Evolutionary conservation across 139 green algal species (phyloP).

Genomic region (Asterochloris erici): DNA sequence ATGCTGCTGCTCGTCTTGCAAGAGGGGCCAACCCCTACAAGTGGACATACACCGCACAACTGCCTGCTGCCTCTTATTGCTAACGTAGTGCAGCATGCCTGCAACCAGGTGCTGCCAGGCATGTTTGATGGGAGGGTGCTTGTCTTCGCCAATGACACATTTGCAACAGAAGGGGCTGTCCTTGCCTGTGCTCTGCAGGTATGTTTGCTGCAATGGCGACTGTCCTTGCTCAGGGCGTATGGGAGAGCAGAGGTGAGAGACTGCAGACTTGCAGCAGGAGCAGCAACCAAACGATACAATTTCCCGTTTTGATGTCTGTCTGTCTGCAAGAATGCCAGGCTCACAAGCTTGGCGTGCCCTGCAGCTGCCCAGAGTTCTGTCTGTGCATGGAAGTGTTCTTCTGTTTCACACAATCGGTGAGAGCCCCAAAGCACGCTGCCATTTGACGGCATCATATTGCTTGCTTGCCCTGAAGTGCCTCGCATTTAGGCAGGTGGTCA

Average conservation of each 20-base stretch:
- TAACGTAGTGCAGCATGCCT: too few species aligned
- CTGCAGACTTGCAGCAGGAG: too few species aligned
- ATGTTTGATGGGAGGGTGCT: neutral
- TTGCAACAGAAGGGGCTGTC: neutral
- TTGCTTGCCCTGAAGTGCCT: too few species aligned
- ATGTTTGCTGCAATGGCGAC: conserved; percentile 74
- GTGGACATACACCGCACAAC: too few species aligned
- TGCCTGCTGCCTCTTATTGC: too few species aligned
- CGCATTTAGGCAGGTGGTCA: too few species aligned
- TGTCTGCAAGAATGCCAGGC: too few species aligned
- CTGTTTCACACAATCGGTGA: conserved; percentile 49
- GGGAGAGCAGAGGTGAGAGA: conserved; percentile 36
- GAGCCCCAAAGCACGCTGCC: too few species aligned
- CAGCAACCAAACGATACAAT: too few species aligned
- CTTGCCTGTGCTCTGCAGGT: conserved; percentile 20
- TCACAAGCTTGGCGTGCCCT: too few species aligned
- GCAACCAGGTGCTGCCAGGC: neutral
- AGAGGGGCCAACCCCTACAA: too few species aligned
- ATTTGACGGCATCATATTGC: neutral
- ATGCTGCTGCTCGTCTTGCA: neutral
- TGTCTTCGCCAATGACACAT: neutral
- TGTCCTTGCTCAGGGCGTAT: conserved; percentile 69
- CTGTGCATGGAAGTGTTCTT: conserved; percentile 66
- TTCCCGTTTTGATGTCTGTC: too few species aligned
- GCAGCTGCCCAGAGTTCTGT: conserved; percentile 58